Evolutionary conservation across 2,329 filamentous ascomycete genomes (phyloP).

Genomic region (Phyllosticta paracitricarpa): DNA sequence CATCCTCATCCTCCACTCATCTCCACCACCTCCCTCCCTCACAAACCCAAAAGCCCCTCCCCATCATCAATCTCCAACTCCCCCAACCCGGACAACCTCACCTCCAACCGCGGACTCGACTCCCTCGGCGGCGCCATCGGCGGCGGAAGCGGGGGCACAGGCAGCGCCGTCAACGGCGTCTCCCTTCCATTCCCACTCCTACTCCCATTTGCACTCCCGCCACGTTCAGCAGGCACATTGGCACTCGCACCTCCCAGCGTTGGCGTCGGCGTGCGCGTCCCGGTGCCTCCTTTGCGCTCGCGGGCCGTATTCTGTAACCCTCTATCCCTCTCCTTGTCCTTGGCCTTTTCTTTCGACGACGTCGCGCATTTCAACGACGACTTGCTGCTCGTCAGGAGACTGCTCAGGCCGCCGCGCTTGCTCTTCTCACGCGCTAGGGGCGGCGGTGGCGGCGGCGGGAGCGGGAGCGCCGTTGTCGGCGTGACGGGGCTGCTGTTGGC

Average conservation of each 20-base stretch:
- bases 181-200: neutral
- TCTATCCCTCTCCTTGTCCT: no score
- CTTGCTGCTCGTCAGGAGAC: no score
- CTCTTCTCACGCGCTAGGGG: neutral
- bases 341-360: no score
- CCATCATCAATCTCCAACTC: neutral
- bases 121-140: neutral
- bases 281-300: neutral
- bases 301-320: neutral
- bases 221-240: no score
- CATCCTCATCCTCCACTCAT: neutral
- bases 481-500: neutral
- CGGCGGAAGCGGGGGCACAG: conserved; percentile 1
- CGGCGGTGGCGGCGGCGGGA: neutral
- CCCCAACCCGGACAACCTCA: neutral
- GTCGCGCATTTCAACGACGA: no score
- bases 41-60: neutral
- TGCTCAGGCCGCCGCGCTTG: neutral
- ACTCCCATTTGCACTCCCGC: no score
- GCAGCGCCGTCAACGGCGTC: neutral
- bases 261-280: neutral
- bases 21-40: neutral
- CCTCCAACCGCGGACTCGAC: neutral
- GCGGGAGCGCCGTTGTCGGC: neutral
- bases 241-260: neutral